These are phyloP conservation scores for Beauveria rudraprayagi DNA, from an alignment of 2,329 filamentous ascomycete genomes.

Conservation along the genomic window DNA sequence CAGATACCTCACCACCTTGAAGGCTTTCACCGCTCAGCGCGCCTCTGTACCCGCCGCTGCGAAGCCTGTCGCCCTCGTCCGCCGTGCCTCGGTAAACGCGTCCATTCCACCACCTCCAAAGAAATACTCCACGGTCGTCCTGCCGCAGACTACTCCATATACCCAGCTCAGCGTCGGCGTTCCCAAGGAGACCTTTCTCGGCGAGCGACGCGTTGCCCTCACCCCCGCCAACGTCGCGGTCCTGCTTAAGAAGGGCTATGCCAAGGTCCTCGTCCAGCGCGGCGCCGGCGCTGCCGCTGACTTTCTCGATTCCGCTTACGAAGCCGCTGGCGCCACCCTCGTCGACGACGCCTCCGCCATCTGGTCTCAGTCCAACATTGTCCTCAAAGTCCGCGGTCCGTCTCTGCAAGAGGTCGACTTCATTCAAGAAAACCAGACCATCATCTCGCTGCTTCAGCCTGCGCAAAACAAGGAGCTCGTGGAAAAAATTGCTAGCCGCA, in stretches of 20 bases:
- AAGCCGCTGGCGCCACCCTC: constrained; percentile 68
- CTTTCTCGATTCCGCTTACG: constrained; percentile 70
- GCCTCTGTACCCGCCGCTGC: constrained; percentile 21
- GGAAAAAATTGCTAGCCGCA: constrained; percentile 60
- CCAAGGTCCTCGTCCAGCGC: constrained; percentile 66
- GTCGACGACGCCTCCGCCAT: constrained; percentile 59
- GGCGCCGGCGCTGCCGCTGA: constrained; percentile 73
- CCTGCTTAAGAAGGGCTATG: constrained; percentile 78
- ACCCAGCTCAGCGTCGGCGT: constrained; percentile 67
- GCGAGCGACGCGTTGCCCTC: constrained; percentile 75
- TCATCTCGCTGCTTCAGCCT: constrained; percentile 80
- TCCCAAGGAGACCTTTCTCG: constrained; percentile 67
- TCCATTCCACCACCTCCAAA: constrained; percentile 16
- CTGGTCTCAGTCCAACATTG: constrained; percentile 68
- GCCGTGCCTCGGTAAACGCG: constrained; percentile 29
- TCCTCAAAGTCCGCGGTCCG: constrained; percentile 77
- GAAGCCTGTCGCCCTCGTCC: constrained; percentile 30
- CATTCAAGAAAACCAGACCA: constrained; percentile 60
- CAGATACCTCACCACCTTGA: constrained; percentile 32
- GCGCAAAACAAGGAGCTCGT: constrained; percentile 71
- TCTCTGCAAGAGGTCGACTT: constrained; percentile 60
- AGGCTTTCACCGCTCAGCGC: constrained; percentile 17
- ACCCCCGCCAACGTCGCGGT: constrained; percentile 77
- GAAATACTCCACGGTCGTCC: constrained; percentile 31
- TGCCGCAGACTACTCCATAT: constrained; percentile 53